Conservation (phyloP, 352 stramenopile species). For the Phytophthora kernoviae region DNA sequence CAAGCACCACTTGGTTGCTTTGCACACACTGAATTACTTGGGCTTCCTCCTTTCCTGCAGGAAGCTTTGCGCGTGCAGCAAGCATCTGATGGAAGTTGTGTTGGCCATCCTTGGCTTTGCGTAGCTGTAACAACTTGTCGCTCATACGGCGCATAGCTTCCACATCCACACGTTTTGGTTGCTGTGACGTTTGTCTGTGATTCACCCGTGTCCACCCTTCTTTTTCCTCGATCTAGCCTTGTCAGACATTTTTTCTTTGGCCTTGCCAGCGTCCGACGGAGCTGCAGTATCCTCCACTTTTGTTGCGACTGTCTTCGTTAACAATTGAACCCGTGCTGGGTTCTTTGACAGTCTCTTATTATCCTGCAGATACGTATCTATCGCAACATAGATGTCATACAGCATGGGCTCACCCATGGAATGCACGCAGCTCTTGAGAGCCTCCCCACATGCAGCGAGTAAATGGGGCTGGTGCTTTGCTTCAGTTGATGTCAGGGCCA, state of each 20-base stretch:
- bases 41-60: conserved; percentile 59
- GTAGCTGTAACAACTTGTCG: conserved; percentile 46
- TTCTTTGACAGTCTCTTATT: conserved; percentile 27
- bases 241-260: conserved; percentile 7
- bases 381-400: conserved; percentile 77
- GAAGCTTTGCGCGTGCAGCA: conserved; percentile 52
- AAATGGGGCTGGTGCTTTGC: conserved; percentile 43
- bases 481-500: conserved; percentile 54
- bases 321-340: conserved; percentile 39
- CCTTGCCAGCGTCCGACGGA: conserved; percentile 5
- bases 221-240: conserved; percentile 25
- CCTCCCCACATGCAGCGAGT: conserved; percentile 49
- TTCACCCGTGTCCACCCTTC: conserved; percentile 21
- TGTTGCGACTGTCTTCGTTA: conserved; percentile 15
- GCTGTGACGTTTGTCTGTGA: conserved; percentile 13
- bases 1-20: conserved; percentile 90
- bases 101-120: conserved; percentile 47
- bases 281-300: conserved; percentile 10
- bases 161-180: conserved; percentile 32
- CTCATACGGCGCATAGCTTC: conserved; percentile 51
- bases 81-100: conserved; percentile 67
- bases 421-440: conserved; percentile 53
- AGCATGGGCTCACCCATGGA: conserved; percentile 79
- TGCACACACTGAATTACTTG: conserved; percentile 61
- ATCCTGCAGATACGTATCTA: conserved; percentile 61